Conservation (phyloP, 768 basidiomycete genomes). For the Kockovaella imperatae region DNA sequence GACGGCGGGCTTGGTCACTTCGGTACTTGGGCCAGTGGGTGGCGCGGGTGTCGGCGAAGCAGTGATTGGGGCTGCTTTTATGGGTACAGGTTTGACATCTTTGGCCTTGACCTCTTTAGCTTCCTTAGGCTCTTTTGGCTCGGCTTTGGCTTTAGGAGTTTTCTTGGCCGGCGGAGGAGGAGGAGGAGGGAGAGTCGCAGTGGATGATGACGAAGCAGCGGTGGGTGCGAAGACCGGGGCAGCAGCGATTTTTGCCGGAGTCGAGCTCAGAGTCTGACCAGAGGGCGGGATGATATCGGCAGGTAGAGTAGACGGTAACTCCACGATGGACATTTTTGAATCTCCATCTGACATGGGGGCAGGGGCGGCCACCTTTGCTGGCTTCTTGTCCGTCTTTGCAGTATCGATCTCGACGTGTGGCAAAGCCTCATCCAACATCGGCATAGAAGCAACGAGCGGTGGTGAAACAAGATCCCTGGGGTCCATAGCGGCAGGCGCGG, state of each 20-base stretch:
- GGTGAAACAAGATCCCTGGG: constrained; percentile 28
- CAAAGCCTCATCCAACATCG: constrained; percentile 6
- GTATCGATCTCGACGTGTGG: constrained; percentile 1
- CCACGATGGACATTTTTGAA: not conserved
- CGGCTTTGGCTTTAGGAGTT: not conserved
- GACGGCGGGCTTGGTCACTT: too few relatives aligned
- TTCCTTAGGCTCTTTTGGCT: not conserved
- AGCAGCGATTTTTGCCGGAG: not conserved
- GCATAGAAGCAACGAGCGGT: constrained; percentile 6
- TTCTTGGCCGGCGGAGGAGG: not conserved
- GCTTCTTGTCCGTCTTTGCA: not conserved
- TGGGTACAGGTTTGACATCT: too few relatives aligned
- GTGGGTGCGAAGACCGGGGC: not conserved
- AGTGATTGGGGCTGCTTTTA: too few relatives aligned
- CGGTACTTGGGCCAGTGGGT: too few relatives aligned
- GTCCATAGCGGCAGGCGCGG: constrained; percentile 12
- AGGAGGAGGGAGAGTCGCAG: not conserved
- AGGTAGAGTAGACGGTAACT: not conserved
- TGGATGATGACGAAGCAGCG: not conserved
- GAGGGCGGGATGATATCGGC: not conserved
- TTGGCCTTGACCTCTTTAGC: too few relatives aligned
- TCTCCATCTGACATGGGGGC: not conserved
- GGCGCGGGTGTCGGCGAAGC: too few relatives aligned
- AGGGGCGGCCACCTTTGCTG: not conserved
- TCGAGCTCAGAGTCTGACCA: not conserved